Conservation (phyloP, 2,329 filamentous ascomycete genomes). For the Alternaria triticimaculans region DNA sequence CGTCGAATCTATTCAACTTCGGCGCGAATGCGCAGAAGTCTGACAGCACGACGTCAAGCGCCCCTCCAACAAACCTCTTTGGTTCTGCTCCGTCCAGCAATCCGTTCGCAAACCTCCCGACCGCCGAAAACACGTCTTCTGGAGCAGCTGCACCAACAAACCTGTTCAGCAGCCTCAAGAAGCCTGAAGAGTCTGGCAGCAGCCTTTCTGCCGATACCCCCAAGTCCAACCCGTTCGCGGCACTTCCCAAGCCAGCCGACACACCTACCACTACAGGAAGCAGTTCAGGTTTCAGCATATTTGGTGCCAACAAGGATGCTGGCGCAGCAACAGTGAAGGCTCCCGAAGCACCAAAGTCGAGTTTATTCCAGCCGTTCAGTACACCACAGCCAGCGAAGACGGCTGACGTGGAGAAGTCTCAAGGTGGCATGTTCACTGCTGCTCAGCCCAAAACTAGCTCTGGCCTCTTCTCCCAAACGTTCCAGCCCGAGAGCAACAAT, state of each 20-base stretch:
- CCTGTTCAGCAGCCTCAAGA: constrained; percentile 27
- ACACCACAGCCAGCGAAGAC: constrained; percentile 32
- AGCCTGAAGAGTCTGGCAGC: constrained; percentile 10
- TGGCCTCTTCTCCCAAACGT: constrained; percentile 26
- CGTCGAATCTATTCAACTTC: constrained; percentile 24
- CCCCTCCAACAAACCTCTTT: constrained; percentile 23
- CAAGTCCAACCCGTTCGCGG: constrained; percentile 29
- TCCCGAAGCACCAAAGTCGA: constrained; percentile 21
- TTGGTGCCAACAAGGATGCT: constrained; percentile 22
- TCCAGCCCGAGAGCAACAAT: constrained; percentile 19
- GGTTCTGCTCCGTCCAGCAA: constrained; percentile 15
- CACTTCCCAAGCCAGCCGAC: constrained; percentile 20
- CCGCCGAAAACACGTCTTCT: constrained; percentile 10
- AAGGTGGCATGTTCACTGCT: constrained; percentile 24
- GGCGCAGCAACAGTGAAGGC: constrained; percentile 14
- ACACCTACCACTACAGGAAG: constrained; percentile 9
- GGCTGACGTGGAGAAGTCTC: constrained; percentile 17
- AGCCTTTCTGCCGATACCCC: constrained; percentile 20
- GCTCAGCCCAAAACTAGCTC: constrained; percentile 30
- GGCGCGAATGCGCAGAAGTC: constrained; percentile 17
- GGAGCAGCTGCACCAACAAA: constrained; percentile 15
- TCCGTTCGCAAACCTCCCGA: constrained; percentile 23
- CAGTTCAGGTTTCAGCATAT: constrained; percentile 19
- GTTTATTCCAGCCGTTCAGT: constrained; percentile 30
- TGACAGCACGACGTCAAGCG: constrained; percentile 15